Conservation (phyloP, 2,329 filamentous ascomycete species). For the Fusarium temperatum region DNA sequence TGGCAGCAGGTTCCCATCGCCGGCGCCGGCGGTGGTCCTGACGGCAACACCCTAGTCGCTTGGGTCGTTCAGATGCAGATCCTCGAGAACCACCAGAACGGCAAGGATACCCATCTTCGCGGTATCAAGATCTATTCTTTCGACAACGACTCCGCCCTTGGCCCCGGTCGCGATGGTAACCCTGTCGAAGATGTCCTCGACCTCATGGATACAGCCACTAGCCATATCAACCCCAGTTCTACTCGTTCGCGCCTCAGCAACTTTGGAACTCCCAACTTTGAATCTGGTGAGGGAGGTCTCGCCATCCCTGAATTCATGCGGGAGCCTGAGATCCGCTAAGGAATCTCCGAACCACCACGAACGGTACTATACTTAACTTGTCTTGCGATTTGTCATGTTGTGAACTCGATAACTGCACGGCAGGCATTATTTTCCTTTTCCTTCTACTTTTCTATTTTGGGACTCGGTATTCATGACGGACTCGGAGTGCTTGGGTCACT, state of each 20-base stretch:
- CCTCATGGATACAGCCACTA: constrained; percentile 35
- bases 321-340: constrained; percentile 53
- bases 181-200: constrained; percentile 43
- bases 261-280: constrained; percentile 43
- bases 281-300: constrained; percentile 48
- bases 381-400: neutral
- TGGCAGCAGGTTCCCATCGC: constrained; percentile 85
- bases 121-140: constrained; percentile 86
- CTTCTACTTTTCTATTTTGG: neutral
- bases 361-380: neutral
- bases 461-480: neutral
- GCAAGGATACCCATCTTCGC: constrained; percentile 97
- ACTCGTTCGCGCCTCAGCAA: constrained; percentile 40
- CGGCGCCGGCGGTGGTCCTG: constrained; percentile 65
- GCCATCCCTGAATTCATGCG: constrained; percentile 54
- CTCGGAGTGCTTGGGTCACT: neutral
- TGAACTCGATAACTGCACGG: neutral
- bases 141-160: constrained; percentile 58
- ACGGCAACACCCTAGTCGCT: constrained; percentile 80
- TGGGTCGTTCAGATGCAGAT: constrained; percentile 92
- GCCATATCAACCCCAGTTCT: neutral
- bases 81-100: constrained; percentile 97
- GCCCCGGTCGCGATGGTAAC: constrained; percentile 50
- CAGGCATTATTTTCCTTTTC: neutral
- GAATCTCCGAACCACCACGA: neutral